Evolutionary conservation across 2,329 filamentous ascomycete genomes (phyloP), one percentile per base, ranked within the genome.

Genomic region (Pseudonectria foliicola): DNA sequence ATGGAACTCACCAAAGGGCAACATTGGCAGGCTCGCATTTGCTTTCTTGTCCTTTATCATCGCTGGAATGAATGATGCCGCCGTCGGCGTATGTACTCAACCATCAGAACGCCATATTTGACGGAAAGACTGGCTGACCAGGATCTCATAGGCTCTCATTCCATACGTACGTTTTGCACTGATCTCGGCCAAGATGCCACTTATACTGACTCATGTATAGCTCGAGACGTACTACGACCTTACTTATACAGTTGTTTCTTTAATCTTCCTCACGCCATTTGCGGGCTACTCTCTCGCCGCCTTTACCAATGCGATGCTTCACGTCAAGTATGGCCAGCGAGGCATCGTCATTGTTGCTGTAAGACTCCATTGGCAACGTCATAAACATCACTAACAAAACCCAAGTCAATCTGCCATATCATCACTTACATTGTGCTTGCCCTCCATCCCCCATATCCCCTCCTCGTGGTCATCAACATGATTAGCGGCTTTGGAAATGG

Each of bases 401-500:
- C 18, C 5, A 21, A 21, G 18, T 77, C 80, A 0, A 48, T 66
- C 3, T 77, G 74, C 44, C 80, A 84, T 52, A 52, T 82, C 11
- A 49, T 77, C 24, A 70, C 80, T 1, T 85, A 81, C 47, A 57
- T 74, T 27, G 64, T 79, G 23, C 66, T 80, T 13, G 66, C 71
- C 3, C 53, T 74, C 0, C 80, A 83, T 46, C 80, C 80, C 0
- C 78, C 77, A 0, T 84, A 75, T 40, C 76, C 77, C 0, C 75
- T 75, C 0, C 62, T 85, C 0, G 72, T 82, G 3, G 57, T 82
- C 3, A 67, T 73, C 29, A 81, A 79, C 50, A 71, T 74, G 28
- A 54, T 85, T 10, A 73, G 75, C 6, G 80, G 81, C 0, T 77
- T 84, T 27, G 80, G 80, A 0, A 84, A 82, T 44, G 81, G 81